Base-by-base conservation (phyloP, 371 early-diverging fungal genomes). In the Lichtheimia ramosa region DNA sequence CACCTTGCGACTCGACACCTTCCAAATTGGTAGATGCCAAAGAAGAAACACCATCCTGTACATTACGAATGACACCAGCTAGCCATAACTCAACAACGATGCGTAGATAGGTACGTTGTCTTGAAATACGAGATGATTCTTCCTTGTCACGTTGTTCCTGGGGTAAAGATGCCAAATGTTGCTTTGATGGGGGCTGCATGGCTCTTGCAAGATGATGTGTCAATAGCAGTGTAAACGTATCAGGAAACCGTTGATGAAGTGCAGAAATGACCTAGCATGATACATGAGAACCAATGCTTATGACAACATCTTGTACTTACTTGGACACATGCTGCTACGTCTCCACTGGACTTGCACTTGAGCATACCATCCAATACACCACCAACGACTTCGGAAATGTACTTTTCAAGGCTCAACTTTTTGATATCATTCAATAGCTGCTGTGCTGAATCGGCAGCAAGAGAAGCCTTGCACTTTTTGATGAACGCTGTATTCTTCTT, bases 401-500 rank as follows among this genome's bases (percentile, higher is more conserved):
- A 98, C 69, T 97, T 98, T 68, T 96, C 97, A n/a, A 97, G 83
- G 60, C 89, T 92, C 24, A 98, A 81, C 42, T 88, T 81, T 27
- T 84, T 80, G 39, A 97, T 83, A 66, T 98, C 98, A 50, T 92
- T 90, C 40, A 91, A 70, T 5, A 97, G 73, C 56, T 89, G 83
- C 3, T 81, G 69, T 0, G 78, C 66, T 28, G 83, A 83, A 56
- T 96, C 95, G 14, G 88, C 85, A 18, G 90, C 89, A 56, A 97
- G 74, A 23, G 86, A 83, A 0, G 93, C 79, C 62, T 91, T 91
- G 71, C 96, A 90, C 70, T 94, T 96, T 66, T 94, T 93, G 56
- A 96, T 93, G 68, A 98, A 97, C 5, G 91, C 86, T 3, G 94
- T 93, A 74, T 97, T 96, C 81, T 96, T 96, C 69, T 97, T 98